A percentile compares a stretch with the other conserved stretches of the same genome.
Evolutionary conservation across 129 eudicot genomes (phyloP).

Genomic region (Flaveria brownii): DNA sequence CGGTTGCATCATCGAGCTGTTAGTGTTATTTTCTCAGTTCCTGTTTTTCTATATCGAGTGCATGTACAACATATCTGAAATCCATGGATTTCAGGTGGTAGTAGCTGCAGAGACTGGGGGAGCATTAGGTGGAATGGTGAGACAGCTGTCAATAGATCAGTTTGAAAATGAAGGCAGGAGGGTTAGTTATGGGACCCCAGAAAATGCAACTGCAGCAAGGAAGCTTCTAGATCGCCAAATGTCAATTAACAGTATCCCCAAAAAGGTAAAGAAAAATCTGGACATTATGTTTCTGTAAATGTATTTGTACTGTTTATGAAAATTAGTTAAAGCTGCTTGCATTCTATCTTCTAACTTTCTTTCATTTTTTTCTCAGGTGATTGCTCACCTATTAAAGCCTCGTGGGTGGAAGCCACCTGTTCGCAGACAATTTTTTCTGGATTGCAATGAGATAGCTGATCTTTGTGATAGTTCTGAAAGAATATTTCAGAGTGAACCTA

Average conservation of each 20-base stretch:
- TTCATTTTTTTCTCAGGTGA: conserved; percentile 49
- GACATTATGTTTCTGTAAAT: conserved; percentile 11
- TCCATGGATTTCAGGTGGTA: conserved; percentile 68
- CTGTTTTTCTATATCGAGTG: neutral
- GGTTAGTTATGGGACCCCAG: conserved; percentile 99
- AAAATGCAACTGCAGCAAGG: conserved; percentile 97
- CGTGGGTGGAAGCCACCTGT: conserved; percentile 99
- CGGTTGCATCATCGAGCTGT: conserved; percentile 99
- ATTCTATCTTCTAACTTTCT: neutral
- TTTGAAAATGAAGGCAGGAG: conserved; percentile 99
- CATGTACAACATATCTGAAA: conserved; percentile 23
- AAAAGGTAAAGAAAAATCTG: conserved; percentile 61
- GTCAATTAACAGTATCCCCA: conserved; percentile 93
- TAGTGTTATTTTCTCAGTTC: conserved; percentile 37
- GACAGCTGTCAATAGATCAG: conserved; percentile 97
- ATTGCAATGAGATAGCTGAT: conserved; percentile 95
- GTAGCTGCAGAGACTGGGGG: conserved; percentile 99
- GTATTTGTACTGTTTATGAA: neutral
- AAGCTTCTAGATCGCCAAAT: conserved; percentile 95
- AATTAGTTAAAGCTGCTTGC: neutral
- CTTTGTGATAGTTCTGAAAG: conserved; percentile 98
- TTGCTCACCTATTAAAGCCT: conserved; percentile 88
- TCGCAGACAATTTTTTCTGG: conserved; percentile 92
- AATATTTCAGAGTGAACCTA: conserved; percentile 93
- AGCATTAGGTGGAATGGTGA: conserved; percentile 99